These are phyloP conservation scores for Graphiopsis chlorocephala DNA, from an alignment of 2,329 filamentous ascomycete genomes.

Conservation along the genomic window DNA sequence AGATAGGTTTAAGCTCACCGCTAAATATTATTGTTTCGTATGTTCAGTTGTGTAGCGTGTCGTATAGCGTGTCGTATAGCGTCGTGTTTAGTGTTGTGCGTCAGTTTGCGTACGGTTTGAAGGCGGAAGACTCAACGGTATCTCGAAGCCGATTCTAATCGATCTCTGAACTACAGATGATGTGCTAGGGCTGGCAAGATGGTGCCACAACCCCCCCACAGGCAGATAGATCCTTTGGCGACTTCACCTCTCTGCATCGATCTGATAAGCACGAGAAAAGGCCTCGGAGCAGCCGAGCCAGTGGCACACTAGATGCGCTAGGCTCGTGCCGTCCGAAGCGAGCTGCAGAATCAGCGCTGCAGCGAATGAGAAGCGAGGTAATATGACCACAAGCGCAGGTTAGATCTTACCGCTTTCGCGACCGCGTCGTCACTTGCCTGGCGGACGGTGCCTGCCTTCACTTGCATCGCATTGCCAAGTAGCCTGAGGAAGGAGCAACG, in stretches of 20 bases:
- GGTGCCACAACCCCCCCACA: not conserved
- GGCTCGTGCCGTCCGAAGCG: not conserved
- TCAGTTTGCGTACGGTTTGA: not conserved
- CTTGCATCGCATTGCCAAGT: not conserved
- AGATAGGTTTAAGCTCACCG: not conserved
- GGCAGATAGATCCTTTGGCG: not conserved
- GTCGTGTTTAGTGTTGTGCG: not conserved
- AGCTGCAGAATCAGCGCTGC: not conserved
- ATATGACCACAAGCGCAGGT: not conserved
- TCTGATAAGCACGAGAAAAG: not conserved
- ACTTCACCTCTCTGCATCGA: not conserved
- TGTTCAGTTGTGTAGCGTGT: not conserved
- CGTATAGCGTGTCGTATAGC: not conserved
- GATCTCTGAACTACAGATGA: not conserved
- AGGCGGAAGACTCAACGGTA: not conserved
- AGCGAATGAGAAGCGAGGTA: not conserved
- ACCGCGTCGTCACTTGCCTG: slow-evolving; percentile 1
- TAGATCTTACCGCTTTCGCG: slow-evolving; percentile 4
- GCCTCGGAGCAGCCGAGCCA: not conserved
- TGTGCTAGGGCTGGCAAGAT: not conserved
- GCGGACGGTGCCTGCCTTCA: not conserved
- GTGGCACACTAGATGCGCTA: not conserved
- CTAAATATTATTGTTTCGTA: not conserved
- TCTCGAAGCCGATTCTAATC: not conserved
- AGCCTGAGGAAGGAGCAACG: not conserved